These are phyloP conservation scores for Kernera saxatilis DNA, from an alignment of 345 rosid genomes.

Conservation along the genomic window DNA sequence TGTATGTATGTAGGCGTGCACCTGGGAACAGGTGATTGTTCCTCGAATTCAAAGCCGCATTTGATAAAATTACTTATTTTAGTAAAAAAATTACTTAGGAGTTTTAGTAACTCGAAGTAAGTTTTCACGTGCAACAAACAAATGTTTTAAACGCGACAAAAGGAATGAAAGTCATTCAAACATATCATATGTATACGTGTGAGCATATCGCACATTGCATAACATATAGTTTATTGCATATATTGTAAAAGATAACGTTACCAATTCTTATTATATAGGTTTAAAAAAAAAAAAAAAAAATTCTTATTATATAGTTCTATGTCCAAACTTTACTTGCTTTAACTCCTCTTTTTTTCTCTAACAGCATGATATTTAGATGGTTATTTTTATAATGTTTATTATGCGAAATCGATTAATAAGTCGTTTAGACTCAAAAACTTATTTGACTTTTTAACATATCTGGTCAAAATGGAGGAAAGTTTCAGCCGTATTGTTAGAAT, in stretches of 20 bases:
- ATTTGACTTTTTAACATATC: neutral
- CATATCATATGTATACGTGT: neutral
- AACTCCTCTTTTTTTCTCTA: neutral
- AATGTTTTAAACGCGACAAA: constrained; percentile 22
- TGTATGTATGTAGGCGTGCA: constrained; percentile 9
- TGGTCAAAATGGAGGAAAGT: neutral
- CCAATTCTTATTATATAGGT: too few relatives aligned
- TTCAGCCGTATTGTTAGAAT: neutral
- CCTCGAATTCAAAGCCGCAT: constrained; percentile 12
- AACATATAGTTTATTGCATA: too few relatives aligned
- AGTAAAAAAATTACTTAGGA: neutral
- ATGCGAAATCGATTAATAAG: neutral
- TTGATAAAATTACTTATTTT: constrained; percentile 7
- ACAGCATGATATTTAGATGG: neutral
- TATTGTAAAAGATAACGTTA: too few relatives aligned
- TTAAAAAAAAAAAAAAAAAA: neutral
- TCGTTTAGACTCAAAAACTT: neutral
- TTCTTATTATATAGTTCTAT: neutral
- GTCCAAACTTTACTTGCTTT: neutral
- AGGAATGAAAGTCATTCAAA: constrained; percentile 15
- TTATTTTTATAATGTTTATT: neutral
- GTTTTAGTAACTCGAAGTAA: constrained; percentile 14
- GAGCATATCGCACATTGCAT: neutral
- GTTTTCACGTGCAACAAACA: constrained; percentile 27
- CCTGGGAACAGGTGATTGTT: constrained; percentile 19